These are phyloP conservation scores for Colletotrichum sp. DNA, from an alignment of 2,329 filamentous ascomycete genomes.

Conservation along the genomic window DNA sequence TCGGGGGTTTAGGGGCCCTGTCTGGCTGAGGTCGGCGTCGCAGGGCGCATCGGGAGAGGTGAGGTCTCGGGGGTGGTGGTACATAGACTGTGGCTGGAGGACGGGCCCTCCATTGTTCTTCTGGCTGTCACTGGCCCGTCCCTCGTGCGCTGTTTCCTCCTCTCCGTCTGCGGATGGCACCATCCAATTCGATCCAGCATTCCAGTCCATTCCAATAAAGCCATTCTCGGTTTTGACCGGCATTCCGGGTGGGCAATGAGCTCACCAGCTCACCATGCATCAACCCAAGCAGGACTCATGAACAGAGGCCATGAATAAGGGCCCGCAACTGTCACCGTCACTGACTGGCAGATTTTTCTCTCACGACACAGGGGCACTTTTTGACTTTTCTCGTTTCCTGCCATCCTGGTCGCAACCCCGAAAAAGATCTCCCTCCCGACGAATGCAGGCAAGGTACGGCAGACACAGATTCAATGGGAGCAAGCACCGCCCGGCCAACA, in stretches of 20 bases:
- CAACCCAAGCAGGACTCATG: neutral
- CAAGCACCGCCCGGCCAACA: neutral
- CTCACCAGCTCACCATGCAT: neutral
- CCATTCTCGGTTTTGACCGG: neutral
- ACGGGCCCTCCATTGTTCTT: neutral
- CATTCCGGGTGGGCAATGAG: neutral
- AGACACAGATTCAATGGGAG: neutral
- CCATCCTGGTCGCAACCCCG: neutral
- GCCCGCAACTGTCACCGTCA: neutral
- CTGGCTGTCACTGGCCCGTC: neutral
- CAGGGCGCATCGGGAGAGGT: neutral
- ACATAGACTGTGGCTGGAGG: neutral
- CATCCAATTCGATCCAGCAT: neutral
- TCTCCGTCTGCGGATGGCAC: neutral
- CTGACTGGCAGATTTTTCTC: neutral
- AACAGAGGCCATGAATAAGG: neutral
- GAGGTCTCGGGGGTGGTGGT: neutral
- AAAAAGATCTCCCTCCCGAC: neutral
- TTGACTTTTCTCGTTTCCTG: neutral
- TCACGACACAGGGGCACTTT: neutral
- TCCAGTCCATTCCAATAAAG: neutral
- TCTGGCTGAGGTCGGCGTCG: neutral
- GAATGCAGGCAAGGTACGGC: neutral
- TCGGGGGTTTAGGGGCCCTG: conserved; percentile 1
- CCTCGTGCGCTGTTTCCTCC: neutral